Conservation (phyloP, 768 basidiomycete species). For the Calocera cornea region DNA sequence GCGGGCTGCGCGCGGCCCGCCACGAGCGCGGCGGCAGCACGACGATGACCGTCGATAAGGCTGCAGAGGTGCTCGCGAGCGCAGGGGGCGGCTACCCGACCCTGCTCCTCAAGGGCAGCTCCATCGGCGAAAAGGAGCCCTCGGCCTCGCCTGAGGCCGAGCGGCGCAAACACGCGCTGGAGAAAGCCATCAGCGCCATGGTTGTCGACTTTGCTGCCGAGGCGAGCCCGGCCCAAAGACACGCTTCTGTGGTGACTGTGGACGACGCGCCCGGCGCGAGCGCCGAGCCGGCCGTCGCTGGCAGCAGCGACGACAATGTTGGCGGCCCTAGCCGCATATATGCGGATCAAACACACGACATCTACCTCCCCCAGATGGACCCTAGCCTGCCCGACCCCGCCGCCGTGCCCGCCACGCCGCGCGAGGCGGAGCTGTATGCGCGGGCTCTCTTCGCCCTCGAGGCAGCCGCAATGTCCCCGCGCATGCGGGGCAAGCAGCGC, state of each 20-base stretch:
- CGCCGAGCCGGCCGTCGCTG: not conserved
- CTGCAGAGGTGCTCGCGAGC: not conserved
- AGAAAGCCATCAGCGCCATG: not conserved
- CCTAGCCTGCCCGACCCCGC: not conserved
- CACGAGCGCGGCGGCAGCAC: conserved; percentile 2
- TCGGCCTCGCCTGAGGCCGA: not conserved
- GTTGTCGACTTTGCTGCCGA: not conserved
- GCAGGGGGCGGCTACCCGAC: not conserved
- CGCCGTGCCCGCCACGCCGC: not conserved
- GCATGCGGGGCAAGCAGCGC: not conserved
- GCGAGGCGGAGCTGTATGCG: not conserved
- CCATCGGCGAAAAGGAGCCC: not conserved
- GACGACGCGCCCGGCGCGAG: not conserved
- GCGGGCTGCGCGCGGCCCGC: not conserved
- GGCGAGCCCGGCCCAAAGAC: not conserved
- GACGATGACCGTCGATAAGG: not conserved
- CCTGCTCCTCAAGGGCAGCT: not conserved
- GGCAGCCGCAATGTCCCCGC: not conserved
- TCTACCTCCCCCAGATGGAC: not conserved
- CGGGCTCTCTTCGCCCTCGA: not conserved
- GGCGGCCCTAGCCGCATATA: not conserved
- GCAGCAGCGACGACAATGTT: not conserved
- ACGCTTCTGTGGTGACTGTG: not conserved
- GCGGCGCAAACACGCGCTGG: not conserved
- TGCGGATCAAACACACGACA: not conserved